phyloP scores from a whole-genome alignment of 345 rosid species.

The Rubroshorea leprosula region DNA sequence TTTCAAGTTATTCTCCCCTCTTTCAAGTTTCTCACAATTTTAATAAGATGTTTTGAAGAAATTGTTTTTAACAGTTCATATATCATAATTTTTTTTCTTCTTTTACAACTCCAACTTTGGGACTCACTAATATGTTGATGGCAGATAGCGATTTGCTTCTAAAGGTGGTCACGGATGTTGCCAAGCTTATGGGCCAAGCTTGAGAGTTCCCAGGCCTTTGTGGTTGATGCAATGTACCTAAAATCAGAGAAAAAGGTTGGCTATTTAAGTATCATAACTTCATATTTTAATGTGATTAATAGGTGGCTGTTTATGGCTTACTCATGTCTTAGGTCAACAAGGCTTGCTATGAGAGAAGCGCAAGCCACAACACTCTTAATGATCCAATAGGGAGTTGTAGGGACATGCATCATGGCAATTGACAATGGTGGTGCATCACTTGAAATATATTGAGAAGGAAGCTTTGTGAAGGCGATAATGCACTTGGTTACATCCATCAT shows the following conservation, averaged over 20 bases:
- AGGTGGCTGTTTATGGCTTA: constrained; percentile 23
- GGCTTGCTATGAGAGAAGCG: constrained; percentile 54
- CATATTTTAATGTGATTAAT: not conserved
- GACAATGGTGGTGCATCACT: constrained; percentile 33
- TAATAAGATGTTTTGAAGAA: too few species aligned
- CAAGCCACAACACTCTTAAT: constrained; percentile 65
- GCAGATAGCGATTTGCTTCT: constrained; percentile 27
- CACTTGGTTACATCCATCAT: constrained; percentile 51
- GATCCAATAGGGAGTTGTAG: constrained; percentile 82
- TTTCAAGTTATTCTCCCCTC: too few species aligned
- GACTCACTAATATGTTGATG: constrained; percentile 37
- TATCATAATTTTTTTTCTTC: too few species aligned
- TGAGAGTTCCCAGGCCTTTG: constrained; percentile 68
- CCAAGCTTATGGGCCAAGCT: constrained; percentile 59
- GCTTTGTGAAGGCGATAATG: constrained; percentile 46
- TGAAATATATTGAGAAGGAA: constrained; percentile 53
- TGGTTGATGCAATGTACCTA: constrained; percentile 53
- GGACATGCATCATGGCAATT: constrained; percentile 44
- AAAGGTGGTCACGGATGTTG: constrained; percentile 45
- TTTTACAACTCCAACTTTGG: not conserved
- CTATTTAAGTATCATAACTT: not conserved
- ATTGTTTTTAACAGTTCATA: too few species aligned
- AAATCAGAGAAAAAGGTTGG: not conserved
- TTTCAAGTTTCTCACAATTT: too few species aligned
- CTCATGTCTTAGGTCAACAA: constrained; percentile 63